These are phyloP conservation scores for Termitomyces sp. DNA, from an alignment of 768 basidiomycete genomes.

Conservation along the genomic window DNA sequence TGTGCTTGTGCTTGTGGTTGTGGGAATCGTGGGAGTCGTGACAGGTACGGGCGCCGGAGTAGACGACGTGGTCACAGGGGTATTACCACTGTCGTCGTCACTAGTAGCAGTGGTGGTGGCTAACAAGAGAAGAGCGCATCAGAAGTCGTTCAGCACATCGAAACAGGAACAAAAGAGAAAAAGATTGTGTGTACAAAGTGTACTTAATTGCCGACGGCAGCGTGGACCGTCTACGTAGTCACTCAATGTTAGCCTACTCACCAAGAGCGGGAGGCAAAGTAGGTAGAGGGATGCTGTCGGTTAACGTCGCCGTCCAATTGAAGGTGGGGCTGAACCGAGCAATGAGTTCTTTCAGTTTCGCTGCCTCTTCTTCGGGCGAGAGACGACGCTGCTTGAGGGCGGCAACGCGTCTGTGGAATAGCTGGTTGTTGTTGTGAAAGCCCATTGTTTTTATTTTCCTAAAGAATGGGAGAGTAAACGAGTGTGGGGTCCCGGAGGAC, in stretches of 20 bases:
- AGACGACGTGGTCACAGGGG: background rate
- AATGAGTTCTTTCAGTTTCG: slow-evolving; percentile 9
- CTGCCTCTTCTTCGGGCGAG: slow-evolving; percentile 11
- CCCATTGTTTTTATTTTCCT: slow-evolving; percentile 10
- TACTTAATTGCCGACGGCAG: background rate
- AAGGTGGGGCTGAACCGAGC: slow-evolving; percentile 18
- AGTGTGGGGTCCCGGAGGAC: slow-evolving; percentile 18
- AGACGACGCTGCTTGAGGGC: slow-evolving; percentile 16
- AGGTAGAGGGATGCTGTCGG: slow-evolving; percentile 1
- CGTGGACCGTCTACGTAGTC: background rate
- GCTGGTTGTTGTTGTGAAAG: slow-evolving; percentile 4
- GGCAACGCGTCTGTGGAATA: slow-evolving; percentile 14
- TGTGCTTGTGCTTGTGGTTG: background rate
- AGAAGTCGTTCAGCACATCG: background rate
- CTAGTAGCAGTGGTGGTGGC: background rate
- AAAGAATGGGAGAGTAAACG: slow-evolving; percentile 18
- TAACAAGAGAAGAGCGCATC: background rate
- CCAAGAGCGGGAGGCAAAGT: slow-evolving; percentile 3
- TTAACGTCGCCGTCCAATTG: slow-evolving; percentile 8
- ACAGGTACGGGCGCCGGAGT: background rate
- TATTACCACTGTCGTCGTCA: background rate
- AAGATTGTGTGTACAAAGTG: background rate
- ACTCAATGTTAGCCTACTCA: background rate
- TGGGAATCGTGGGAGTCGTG: background rate
- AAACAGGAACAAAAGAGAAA: background rate